Percentiles rank a stretch among this genome's conserved stretches.
Evolutionary conservation across 129 eudicot genomes (phyloP).

Genomic region (Scalesia atractyloides): DNA sequence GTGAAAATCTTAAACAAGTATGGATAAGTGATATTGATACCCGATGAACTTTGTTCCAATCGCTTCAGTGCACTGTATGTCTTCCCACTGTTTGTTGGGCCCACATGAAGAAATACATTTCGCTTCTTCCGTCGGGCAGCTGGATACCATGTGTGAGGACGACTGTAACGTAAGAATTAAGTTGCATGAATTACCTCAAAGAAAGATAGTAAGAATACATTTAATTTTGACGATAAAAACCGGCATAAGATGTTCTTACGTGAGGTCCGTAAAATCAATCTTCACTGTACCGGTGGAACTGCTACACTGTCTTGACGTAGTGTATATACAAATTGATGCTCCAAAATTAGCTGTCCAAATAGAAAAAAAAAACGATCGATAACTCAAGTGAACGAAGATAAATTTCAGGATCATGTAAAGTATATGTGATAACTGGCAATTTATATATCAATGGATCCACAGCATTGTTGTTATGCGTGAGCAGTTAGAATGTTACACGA

Average conservation of each 20-base stretch:
- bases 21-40: constrained; percentile 36
- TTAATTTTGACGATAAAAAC: neutral
- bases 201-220: neutral
- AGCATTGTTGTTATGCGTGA: neutral
- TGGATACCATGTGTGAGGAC: constrained; percentile 97
- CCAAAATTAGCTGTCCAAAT: constrained; percentile 42
- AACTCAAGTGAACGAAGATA: neutral
- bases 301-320: constrained; percentile 46
- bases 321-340: constrained; percentile 27
- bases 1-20: neutral
- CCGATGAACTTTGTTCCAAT: constrained; percentile 78
- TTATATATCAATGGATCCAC: neutral
- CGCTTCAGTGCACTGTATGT: constrained; percentile 81
- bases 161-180: constrained; percentile 45
- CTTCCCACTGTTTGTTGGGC: constrained; percentile 99
- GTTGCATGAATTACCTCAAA: constrained; percentile 8
- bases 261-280: constrained; percentile 88
- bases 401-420: constrained; percentile 3
- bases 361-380: constrained; percentile 10
- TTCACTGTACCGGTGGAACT: constrained; percentile 44
- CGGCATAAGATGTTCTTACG: constrained; percentile 58
- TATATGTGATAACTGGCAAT: constrained; percentile 1
- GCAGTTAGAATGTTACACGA: neutral
- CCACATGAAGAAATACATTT: constrained; percentile 79
- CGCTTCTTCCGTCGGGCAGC: constrained; percentile 79